These are phyloP conservation scores for Microbotryum saponariae DNA, from an alignment of 1,284 basidiomycete species.

Conservation along the genomic window DNA sequence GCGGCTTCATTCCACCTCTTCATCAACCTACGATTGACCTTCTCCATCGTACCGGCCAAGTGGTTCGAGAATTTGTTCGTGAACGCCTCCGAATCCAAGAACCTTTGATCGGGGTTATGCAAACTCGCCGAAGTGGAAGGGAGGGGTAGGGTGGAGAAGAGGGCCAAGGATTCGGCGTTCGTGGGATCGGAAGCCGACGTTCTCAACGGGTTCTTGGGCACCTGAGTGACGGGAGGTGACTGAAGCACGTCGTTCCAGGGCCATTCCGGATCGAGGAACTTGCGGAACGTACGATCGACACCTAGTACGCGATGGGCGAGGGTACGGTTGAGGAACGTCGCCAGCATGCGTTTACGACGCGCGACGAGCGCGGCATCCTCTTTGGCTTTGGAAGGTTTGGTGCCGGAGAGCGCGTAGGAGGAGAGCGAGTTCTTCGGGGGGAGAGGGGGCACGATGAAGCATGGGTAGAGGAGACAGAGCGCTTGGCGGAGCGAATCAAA, in stretches of 20 bases:
- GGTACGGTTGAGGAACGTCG: conserved; percentile 86
- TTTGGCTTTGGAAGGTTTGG: conserved; percentile 64
- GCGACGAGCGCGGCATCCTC: conserved; percentile 91
- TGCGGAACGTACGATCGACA: conserved; percentile 87
- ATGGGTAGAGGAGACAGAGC: conserved; percentile 83
- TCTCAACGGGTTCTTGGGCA: conserved; percentile 92
- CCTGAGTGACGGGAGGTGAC: conserved; percentile 76
- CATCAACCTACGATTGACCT: conserved; percentile 79
- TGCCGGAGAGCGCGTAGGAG: conserved; percentile 96
- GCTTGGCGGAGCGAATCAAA: conserved; percentile 86
- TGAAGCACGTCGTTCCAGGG: conserved; percentile 92
- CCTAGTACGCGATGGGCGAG: conserved; percentile 85
- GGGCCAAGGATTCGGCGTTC: conserved; percentile 61
- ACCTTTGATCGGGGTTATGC: conserved; percentile 81
- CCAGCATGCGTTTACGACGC: conserved; percentile 83
- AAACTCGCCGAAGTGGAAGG: conserved; percentile 64
- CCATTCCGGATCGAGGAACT: conserved; percentile 89
- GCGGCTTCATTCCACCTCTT: conserved; percentile 91
- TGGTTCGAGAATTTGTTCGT: conserved; percentile 94
- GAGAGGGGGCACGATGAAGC: conserved; percentile 93
- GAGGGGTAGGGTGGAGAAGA: conserved; percentile 77
- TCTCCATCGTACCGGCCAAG: conserved; percentile 85
- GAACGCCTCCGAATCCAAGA: conserved; percentile 91
- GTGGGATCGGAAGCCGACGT: conserved; percentile 92
- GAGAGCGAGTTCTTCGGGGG: conserved; percentile 92